A percentile compares a stretch with the other conserved stretches of the same genome.
Conservation (phyloP, 805 yeast genomes). For the Candida nitratophila region DNA sequence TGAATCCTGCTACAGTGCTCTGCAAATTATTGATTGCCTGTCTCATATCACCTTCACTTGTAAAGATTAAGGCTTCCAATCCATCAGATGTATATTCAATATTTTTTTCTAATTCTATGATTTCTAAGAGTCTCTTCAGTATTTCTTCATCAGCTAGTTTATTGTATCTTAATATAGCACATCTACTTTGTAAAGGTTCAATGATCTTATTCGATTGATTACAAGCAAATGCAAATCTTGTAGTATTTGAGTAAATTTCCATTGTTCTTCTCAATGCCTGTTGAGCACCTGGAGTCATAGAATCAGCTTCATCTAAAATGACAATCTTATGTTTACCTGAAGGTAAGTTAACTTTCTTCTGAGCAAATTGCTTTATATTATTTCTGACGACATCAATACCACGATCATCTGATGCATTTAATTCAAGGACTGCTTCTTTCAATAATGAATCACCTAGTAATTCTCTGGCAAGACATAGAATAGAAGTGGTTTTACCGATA, state of each 20-base stretch:
- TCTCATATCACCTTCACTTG: conserved; percentile 98
- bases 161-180: conserved; percentile 86
- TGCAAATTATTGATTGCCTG: conserved; percentile 94
- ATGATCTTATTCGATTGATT: conserved; percentile 91
- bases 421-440: conserved; percentile 79
- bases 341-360: conserved; percentile 81
- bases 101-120: conserved; percentile 53
- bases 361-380: conserved; percentile 92
- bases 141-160: conserved; percentile 82
- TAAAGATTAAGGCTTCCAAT: conserved; percentile 82
- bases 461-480: conserved; percentile 83
- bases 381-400: conserved; percentile 96
- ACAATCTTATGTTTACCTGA: conserved; percentile 88
- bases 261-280: conserved; percentile 90
- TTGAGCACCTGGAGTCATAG: conserved; percentile 96
- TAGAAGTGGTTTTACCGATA: conserved; percentile 93
- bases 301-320: conserved; percentile 92
- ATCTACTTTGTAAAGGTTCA: conserved; percentile 93
- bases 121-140: conserved; percentile 63
- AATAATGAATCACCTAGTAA: conserved; percentile 61
- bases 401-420: conserved; percentile 95
- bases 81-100: conserved; percentile 86
- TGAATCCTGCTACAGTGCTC: conserved; percentile 91
- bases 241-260: conserved; percentile 93
- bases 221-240: conserved; percentile 98